Percentiles rank a stretch among this genome's conserved stretches.
Conservation (phyloP, 352 stramenopile species). For the Phytophthora crassamura region DNA sequence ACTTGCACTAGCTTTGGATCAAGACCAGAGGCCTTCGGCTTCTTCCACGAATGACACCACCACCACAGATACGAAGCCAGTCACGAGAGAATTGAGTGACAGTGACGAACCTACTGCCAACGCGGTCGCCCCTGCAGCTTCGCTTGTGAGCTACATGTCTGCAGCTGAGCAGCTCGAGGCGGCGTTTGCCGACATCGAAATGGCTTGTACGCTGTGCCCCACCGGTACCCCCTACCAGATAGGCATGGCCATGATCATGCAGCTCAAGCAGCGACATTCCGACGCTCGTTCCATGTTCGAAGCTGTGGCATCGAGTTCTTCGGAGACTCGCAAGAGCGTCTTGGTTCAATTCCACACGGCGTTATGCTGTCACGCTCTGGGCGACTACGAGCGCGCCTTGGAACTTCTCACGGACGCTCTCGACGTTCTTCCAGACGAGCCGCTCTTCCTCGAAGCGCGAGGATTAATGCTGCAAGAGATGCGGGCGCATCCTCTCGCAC, state of each 20-base stretch:
- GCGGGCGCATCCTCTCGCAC: constrained; percentile 50
- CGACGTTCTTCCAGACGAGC: constrained; percentile 57
- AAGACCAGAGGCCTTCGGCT: constrained; percentile 33
- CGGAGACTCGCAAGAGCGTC: constrained; percentile 43
- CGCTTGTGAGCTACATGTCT: constrained; percentile 30
- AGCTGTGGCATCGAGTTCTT: constrained; percentile 26
- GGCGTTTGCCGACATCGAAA: constrained; percentile 78
- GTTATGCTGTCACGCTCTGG: constrained; percentile 58
- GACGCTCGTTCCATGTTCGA: constrained; percentile 52
- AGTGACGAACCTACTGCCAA: constrained; percentile 8
- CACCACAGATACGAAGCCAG: constrained; percentile 13
- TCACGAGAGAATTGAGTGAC: constrained; percentile 6
- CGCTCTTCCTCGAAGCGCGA: constrained; percentile 64
- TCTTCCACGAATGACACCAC: background rate
- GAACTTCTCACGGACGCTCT: constrained; percentile 60
- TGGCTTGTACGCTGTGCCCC: constrained; percentile 68
- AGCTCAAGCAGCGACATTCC: constrained; percentile 60
- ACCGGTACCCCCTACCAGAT: constrained; percentile 58
- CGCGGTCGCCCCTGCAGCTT: constrained; percentile 2
- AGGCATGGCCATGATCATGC: constrained; percentile 79
- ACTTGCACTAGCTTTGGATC: constrained; percentile 64
- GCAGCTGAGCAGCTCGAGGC: constrained; percentile 67
- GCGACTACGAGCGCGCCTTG: constrained; percentile 53
- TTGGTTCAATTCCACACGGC: constrained; percentile 74
- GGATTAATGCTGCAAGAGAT: constrained; percentile 70